Evolutionary conservation across 768 basidiomycete genomes (phyloP), one percentile per base, ranked within the genome.

Genomic region (Auriscalpium orientale): DNA sequence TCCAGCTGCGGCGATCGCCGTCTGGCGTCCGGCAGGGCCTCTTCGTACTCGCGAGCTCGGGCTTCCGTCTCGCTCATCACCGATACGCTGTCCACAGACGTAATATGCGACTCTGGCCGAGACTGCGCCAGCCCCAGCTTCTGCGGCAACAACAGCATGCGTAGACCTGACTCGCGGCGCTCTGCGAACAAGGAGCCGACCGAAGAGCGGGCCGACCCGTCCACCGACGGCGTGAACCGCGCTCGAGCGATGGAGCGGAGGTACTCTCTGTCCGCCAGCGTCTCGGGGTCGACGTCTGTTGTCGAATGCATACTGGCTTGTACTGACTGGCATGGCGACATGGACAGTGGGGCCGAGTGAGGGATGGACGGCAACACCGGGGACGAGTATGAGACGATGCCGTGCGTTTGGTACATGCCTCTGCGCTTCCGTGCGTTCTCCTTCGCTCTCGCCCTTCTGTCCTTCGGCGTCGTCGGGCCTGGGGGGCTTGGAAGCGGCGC

Each of bases 71-170:
- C 52, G 16, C 13, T 36, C 28, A 22, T 18, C 22, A 40, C 16
- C 28, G 47, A 13, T 12, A 8, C n/a, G 46, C 22, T 16, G 15
- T 43, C 18, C 15, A 40, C 15, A 46, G 12, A 44, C 10, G 50
- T 50, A 10, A 35, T 36, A 13, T 46, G 53, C 21, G 58, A 51
- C 37, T 46, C 43, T 5, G 52, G 15, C 49, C 46, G 45, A 11
- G 46, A 34, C 37, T 45, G 46, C 36, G 28, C 53, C 40, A 55
- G 50, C 22, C 55, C 64, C 40, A 67, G 37, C 46, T 65, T 58
- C 61, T 64, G 63, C 33, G 66, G 61, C 13, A 67, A 58, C 18
- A 65, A 18, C 47, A 67, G 56, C 18, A 61, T 58, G 15, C 64
- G 64, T 13, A 65, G 61, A 15, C 60, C 58, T n/a, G 34, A 33